Base-by-base conservation (phyloP, 495 filamentous ascomycete genomes). In the Tuber brumale region DNA sequence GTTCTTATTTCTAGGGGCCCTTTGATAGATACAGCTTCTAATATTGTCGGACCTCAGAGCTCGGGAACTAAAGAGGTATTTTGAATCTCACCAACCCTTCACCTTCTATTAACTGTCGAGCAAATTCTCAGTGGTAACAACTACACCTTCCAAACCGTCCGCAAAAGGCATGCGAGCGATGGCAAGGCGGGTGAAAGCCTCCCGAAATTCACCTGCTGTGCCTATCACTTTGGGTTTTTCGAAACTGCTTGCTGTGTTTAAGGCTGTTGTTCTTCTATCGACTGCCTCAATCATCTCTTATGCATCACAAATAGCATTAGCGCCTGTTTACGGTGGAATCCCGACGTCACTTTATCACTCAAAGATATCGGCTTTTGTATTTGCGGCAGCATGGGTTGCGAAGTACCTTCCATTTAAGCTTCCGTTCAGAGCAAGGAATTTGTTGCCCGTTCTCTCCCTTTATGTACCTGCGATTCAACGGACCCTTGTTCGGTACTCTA, bases 251-350 rank as follows among this genome's bases (percentile, higher is more conserved):
- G 71, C 73, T n/a, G 14, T 79, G 31, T 61, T 61, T 31, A 80
- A 70, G 45, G 86, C 84, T 37, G 75, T 85, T 72, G 80, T 84
- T 9, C 83, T 94, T 71, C 87, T 96, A 76, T 76, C 88, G 37
- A 87, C 95, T 69, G 87, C 90, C n/a, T 94, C 92, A 2, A 82
- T 91, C 70, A 91, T 88, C 76, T 92, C 93, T 35, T 90, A 89
- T 74, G 88, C 93, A 73, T 95, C 93, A 39, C 87, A 91, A 79
- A 85, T 93, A 76, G 89, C 87, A 9, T 84, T 98, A 46, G 91
- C 92, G 35, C 95, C 95, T 3, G 91, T 94, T 35, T 98, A 96
- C 85, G 95, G 95, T 37, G 88, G 90, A 23, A 90, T 94, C 37
- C 91, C 95, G 16, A 83, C 93, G 1, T 87, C 89, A 18, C 86